Base-by-base conservation (phyloP, 345 rosid genomes). In the Euphorbia lathyris region DNA sequence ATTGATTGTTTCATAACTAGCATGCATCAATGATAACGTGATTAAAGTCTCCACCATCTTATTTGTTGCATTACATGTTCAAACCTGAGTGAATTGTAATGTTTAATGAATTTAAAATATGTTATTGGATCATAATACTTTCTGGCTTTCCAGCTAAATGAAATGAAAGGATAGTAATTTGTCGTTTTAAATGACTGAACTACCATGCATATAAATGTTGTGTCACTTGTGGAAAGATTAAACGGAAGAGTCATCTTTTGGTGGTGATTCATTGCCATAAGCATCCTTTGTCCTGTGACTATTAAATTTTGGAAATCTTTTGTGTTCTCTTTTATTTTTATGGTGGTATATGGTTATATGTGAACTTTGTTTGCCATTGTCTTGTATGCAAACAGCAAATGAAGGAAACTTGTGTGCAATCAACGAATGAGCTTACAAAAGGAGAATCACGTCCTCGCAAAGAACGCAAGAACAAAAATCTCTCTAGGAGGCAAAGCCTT, bases 401-500 rank as follows among this genome's bases (percentile, higher is more conserved):
- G 69, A 65, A 71, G 67, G 77, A 43, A 56, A 67, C 81, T 57
- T 67, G 81, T 30, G 57, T 42, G 19, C 68, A 58, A 68, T 75
- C 82, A 74, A 5, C 55, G 66, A 74, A 72, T 71, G 77, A 72
- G 71, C 76, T 16, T 58, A 75, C 59, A 73, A 77, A 79, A 68
- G 53, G 52, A 68, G 53, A 43, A 75, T 61, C 77, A 53, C 75
- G 7, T 20, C 77, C 80, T 32, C 9, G 47, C 59, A 77, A 72
- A 27, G 74, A 57, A 43, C 83, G 77, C n/a, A 84, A 78, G 84
- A 43, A 58, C 23, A 67, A 75, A 58, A 74, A 36, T 14, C 58
- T 73, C 52, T 66, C 87, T 55, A 78, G 76, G 72, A 88, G 98
- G 85, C 83, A 86, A 79, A 95, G 96, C 84, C 97, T 95, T 79